Percentiles rank a stretch among this genome's conserved stretches.
phyloP scores from a whole-genome alignment of 768 basidiomycete genomes.

The Boletus fagicola region DNA sequence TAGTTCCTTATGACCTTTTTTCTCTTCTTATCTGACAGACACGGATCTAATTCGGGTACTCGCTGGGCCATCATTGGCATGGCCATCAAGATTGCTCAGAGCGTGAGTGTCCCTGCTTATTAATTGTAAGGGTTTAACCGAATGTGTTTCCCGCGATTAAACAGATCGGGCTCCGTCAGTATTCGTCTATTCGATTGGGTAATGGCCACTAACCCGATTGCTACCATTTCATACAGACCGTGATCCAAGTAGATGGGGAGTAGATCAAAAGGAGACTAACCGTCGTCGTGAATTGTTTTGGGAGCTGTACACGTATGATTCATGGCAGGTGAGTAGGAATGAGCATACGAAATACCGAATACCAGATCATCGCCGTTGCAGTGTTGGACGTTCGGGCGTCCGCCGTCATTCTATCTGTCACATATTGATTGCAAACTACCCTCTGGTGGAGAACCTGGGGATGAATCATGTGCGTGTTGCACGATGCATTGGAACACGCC shows the following conservation, averaged over 20 bases:
- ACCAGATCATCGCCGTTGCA: constrained; percentile 42
- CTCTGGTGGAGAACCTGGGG: constrained; percentile 43
- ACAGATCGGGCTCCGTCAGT: constrained; percentile 71
- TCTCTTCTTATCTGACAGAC: constrained; percentile 65
- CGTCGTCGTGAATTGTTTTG: constrained; percentile 67
- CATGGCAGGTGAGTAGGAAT: constrained; percentile 30
- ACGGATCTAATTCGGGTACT: constrained; percentile 61
- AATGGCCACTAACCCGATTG: constrained; percentile 4
- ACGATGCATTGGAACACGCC: not conserved
- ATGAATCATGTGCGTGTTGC: constrained; percentile 56
- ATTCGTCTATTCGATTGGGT: not conserved
- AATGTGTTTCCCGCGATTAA: constrained; percentile 6
- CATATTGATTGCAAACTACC: constrained; percentile 70
- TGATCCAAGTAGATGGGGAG: constrained; percentile 66
- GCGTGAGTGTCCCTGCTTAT: constrained; percentile 45
- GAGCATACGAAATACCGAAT: not conserved
- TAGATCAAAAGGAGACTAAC: constrained; percentile 54
- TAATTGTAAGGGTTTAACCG: not conserved
- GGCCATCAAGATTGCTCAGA: constrained; percentile 67
- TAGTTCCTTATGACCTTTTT: constrained; percentile 72
- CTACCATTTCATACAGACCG: constrained; percentile 44
- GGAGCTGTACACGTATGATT: constrained; percentile 48
- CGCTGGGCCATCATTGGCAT: constrained; percentile 70
- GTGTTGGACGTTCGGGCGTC: constrained; percentile 68
- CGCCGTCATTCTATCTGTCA: constrained; percentile 63